Base-by-base conservation (phyloP, 345 rosid genomes). In the Conringia planisiliqua region DNA sequence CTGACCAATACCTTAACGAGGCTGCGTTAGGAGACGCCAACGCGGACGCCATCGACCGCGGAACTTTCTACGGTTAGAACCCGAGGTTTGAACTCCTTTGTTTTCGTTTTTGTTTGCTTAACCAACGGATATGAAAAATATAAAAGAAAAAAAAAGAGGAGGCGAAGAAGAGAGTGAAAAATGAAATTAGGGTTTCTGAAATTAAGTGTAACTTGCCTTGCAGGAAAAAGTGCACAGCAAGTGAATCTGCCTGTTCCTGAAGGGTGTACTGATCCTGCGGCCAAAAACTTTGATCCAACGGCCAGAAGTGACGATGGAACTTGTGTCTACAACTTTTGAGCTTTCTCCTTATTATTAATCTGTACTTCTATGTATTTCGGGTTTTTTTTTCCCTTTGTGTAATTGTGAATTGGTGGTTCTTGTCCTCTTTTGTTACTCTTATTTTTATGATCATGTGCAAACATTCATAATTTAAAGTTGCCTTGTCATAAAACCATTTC, bases 261-360 rank as follows among this genome's bases (percentile, higher is more conserved):
- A 83, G 96, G 97, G 0, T 94, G 97, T 70, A 88, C 96, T 17
- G 96, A 94, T 77, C 91, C 82, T 10, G 16, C 0, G 16, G 96
- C 97, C 8, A 4, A 18, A 4, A 90, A 94, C 88, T 91, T 76
- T 75, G 97, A 94, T 79, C 97, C 98, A 51, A 90, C 95, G 9
- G 96, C 95, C 6, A 87, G 99, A 79, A 91, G 93, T 82, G 97
- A 95, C 52, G 95, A 95, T 84, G 97, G 97, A 78, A 95, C 81
- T 81, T 90, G 97, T 80, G 63, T 8, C 38, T 95, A 88, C 75
- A 52, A 72, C 50, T 78, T 77, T 71, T 77, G 76, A 77, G 80
- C 54, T n/a, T 38, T 54, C 48, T 62, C 73, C 47, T 10, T 32
- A 17, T 58, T 48, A 18, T 26, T 67, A 62, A 54, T 68, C n/a